Percentiles rank a stretch among this genome's conserved stretches.
These are phyloP conservation scores for Keithomyces neogunnii DNA, from an alignment of 2,329 filamentous ascomycete genomes.

Conservation along the genomic window DNA sequence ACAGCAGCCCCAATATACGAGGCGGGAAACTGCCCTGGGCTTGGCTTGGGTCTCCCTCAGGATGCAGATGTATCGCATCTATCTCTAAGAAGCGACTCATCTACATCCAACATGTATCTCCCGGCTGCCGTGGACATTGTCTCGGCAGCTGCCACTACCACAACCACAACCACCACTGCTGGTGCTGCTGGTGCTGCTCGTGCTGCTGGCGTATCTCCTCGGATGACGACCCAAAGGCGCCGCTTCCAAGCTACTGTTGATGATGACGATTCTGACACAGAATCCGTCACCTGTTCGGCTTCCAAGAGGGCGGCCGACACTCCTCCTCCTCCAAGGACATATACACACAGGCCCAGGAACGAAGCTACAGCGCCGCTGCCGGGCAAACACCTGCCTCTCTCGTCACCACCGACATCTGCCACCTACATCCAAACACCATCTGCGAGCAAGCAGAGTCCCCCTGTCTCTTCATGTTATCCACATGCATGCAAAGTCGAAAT, in stretches of 20 bases:
- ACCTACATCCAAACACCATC: background rate
- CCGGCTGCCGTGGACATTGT: background rate
- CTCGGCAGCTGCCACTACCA: no score
- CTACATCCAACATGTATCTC: background rate
- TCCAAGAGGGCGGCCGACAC: background rate
- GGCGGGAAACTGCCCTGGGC: background rate
- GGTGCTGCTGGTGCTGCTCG: no score
- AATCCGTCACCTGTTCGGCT: background rate
- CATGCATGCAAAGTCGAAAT: background rate
- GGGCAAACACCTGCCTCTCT: background rate
- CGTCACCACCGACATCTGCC: background rate
- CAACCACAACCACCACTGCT: no score
- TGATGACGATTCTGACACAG: slow-evolving; percentile 8
- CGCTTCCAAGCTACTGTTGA: slow-evolving; percentile 14
- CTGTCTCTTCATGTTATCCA: no score
- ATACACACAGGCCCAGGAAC: background rate
- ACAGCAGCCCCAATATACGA: background rate
- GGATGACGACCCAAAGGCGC: background rate
- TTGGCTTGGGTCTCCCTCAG: background rate
- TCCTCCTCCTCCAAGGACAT: background rate
- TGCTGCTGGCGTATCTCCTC: no score
- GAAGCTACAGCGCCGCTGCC: background rate
- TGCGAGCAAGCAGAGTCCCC: background rate
- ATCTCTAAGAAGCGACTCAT: background rate
- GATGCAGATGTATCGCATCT: background rate